Percentiles rank a stretch among this genome's conserved stretches.
Conservation (phyloP, 371 early-diverging fungal genomes). For the Apophysomyces trapeziformis region DNA sequence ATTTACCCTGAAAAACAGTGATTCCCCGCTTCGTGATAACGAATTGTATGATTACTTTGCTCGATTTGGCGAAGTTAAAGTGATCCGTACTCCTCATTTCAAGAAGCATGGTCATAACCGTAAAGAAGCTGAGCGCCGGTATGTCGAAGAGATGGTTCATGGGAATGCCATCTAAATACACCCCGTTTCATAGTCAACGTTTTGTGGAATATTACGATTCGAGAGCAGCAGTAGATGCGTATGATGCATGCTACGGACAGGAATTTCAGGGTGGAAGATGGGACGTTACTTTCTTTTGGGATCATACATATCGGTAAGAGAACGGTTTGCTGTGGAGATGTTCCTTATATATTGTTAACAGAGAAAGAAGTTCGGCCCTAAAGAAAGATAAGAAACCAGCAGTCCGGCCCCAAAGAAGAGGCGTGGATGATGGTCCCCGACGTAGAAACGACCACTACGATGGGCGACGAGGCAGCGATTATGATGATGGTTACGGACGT, state of each 20-base stretch:
- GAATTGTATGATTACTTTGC: slow-evolving; percentile 43
- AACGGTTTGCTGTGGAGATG: neutral
- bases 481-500: slow-evolving; percentile 6
- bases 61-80: slow-evolving; percentile 55
- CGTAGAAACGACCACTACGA: slow-evolving; percentile 2
- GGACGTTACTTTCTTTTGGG: slow-evolving; percentile 59
- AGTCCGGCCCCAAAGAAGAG: slow-evolving; percentile 12
- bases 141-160: neutral
- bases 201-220: slow-evolving; percentile 62
- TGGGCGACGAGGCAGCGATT: slow-evolving; percentile 2
- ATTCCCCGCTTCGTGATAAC: slow-evolving; percentile 40
- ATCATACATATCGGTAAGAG: slow-evolving; percentile 48
- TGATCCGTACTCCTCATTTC: slow-evolving; percentile 48
- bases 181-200: slow-evolving; percentile 45
- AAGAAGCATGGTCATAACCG: slow-evolving; percentile 26
- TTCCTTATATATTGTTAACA: neutral
- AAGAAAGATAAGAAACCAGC: slow-evolving; percentile 9
- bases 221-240: slow-evolving; percentile 49
- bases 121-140: slow-evolving; percentile 18
- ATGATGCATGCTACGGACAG: slow-evolving; percentile 35
- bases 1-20: slow-evolving; percentile 46
- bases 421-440: slow-evolving; percentile 6
- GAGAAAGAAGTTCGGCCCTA: slow-evolving; percentile 25
- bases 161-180: neutral
- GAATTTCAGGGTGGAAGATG: slow-evolving; percentile 50